Conservation (phyloP, 1,284 basidiomycete genomes). For the Fomitiporia mediterranea region DNA sequence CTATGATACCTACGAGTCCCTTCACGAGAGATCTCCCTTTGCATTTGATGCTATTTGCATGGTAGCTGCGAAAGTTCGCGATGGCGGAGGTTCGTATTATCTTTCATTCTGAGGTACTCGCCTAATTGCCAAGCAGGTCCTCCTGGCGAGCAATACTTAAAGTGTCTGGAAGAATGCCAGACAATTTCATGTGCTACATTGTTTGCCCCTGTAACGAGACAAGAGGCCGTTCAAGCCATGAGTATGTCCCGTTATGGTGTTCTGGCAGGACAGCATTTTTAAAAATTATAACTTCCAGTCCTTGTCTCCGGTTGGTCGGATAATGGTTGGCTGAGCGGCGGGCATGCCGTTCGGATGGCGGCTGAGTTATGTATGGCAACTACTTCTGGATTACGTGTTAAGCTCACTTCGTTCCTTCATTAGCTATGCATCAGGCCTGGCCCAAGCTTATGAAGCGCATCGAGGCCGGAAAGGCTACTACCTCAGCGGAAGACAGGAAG, state of each 20-base stretch:
- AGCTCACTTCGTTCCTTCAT: slow-evolving; percentile 1
- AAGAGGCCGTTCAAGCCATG: slow-evolving; percentile 89
- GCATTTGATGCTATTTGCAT: slow-evolving; percentile 85
- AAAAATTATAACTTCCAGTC: slow-evolving; percentile 48
- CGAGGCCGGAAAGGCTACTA: slow-evolving; percentile 53
- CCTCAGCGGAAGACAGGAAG: slow-evolving; percentile 64
- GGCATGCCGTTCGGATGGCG: slow-evolving; percentile 90
- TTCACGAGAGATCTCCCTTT: slow-evolving; percentile 79
- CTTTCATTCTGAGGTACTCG: slow-evolving; percentile 7
- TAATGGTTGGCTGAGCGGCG: slow-evolving; percentile 87
- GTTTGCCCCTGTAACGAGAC: slow-evolving; percentile 76
- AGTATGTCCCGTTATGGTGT: slow-evolving; percentile 44
- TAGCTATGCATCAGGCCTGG: slow-evolving; percentile 88
- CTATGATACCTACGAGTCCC: slow-evolving; percentile 74
- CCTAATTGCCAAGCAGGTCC: slow-evolving; percentile 39
- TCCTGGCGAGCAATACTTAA: slow-evolving; percentile 58
- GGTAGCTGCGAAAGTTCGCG: slow-evolving; percentile 82
- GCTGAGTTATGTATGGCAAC: slow-evolving; percentile 72
- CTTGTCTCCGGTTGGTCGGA: slow-evolving; percentile 88
- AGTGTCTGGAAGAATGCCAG: slow-evolving; percentile 77
- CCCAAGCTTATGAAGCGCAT: slow-evolving; percentile 75
- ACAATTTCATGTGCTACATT: slow-evolving; percentile 79
- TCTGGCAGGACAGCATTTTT: too few relatives aligned
- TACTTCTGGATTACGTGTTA: slow-evolving; percentile 12
- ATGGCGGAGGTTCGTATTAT: slow-evolving; percentile 63